Conservation (phyloP, 2,329 filamentous ascomycete genomes). For the Trichophyton schoenleinii region DNA sequence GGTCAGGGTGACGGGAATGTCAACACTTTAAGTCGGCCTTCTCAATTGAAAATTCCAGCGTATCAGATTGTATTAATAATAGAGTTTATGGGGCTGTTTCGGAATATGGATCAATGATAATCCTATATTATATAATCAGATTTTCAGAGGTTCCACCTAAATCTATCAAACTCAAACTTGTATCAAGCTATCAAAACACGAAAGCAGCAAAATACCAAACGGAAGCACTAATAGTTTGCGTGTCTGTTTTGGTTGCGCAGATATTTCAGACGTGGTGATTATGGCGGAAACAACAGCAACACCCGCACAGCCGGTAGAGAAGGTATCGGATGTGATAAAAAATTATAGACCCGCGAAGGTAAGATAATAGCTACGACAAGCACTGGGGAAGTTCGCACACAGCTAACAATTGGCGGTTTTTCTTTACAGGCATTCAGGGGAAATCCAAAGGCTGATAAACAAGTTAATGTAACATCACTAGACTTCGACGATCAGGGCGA, state of each 20-base stretch:
- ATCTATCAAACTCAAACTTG: background rate
- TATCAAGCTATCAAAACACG: background rate
- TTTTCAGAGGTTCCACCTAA: background rate
- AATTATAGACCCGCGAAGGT: slow-evolving; percentile 73
- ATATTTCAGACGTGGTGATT: background rate
- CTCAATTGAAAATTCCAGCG: background rate
- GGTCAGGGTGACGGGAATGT: background rate
- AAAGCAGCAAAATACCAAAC: background rate
- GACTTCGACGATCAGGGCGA: slow-evolving; percentile 96
- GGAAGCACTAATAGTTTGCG: too few species aligned
- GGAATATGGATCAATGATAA: background rate
- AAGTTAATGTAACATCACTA: slow-evolving; percentile 65
- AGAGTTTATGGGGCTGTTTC: background rate
- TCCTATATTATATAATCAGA: background rate
- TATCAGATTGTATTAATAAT: background rate
- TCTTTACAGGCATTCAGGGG: slow-evolving; percentile 21
- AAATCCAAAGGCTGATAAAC: slow-evolving; percentile 26
- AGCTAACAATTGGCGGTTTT: slow-evolving; percentile 3
- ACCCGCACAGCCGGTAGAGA: slow-evolving; percentile 25
- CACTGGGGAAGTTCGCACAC: background rate
- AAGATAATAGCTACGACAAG: slow-evolving; percentile 15
- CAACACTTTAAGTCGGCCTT: background rate
- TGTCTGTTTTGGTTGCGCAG: background rate
- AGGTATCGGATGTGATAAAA: slow-evolving; percentile 64
- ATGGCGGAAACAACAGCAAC: slow-evolving; percentile 19